phyloP scores from a whole-genome alignment of 2,329 filamentous ascomycete genomes.

The Tolypocladium tropicale region DNA sequence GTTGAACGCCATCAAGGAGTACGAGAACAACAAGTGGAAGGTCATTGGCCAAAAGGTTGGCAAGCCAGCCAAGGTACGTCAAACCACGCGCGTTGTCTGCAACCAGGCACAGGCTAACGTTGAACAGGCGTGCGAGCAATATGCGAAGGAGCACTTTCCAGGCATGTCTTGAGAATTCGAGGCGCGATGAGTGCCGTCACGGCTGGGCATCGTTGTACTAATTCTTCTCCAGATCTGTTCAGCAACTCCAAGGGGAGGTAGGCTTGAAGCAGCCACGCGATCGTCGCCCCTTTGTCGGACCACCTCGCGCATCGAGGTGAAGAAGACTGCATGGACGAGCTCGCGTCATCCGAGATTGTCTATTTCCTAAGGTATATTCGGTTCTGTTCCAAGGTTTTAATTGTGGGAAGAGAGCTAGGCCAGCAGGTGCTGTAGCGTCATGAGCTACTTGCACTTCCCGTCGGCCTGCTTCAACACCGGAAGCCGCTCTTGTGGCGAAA shows the following conservation, averaged over 20 bases:
- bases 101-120: conserved; percentile 1
- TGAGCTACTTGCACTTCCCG: background rate
- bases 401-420: background rate
- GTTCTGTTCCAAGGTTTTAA: background rate
- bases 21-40: conserved; percentile 98
- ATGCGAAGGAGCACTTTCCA: conserved; percentile 89
- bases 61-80: conserved; percentile 74
- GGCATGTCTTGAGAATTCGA: conserved; percentile 25
- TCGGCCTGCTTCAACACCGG: background rate
- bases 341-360: conserved; percentile 1
- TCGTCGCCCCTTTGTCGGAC: conserved; percentile 3
- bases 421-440: background rate
- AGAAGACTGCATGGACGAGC: background rate
- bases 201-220: conserved; percentile 16
- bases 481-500: background rate
- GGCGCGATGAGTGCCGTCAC: conserved; percentile 10
- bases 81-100: background rate
- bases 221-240: conserved; percentile 25
- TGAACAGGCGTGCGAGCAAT: conserved; percentile 55
- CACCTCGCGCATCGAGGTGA: background rate
- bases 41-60: conserved; percentile 92
- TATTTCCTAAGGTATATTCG: background rate
- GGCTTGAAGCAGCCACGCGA: background rate
- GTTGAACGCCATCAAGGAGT: conserved; percentile 93
- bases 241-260: conserved; percentile 27